phyloP scores from a whole-genome alignment of 2,329 filamentous ascomycete genomes.

The Graphium sp. region DNA sequence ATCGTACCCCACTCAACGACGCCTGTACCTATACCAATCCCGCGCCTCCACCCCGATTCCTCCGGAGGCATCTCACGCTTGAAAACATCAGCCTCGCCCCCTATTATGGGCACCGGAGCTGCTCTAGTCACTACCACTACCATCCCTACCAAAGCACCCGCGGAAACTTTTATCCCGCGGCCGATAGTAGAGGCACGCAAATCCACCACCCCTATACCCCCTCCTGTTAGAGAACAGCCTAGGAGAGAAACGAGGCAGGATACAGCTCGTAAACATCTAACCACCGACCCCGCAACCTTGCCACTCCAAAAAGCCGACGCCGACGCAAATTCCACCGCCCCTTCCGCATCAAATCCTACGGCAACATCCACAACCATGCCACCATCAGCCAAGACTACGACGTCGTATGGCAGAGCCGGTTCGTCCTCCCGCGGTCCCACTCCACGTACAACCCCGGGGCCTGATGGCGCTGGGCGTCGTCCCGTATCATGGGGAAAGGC shows the following conservation, averaged over 20 bases:
- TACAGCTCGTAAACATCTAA: slow-evolving; percentile 15
- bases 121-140: slow-evolving; percentile 16
- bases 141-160: slow-evolving; percentile 16
- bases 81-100: background rate
- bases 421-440: slow-evolving; percentile 17
- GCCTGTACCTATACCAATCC: slow-evolving; percentile 12
- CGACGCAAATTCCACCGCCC: slow-evolving; percentile 9
- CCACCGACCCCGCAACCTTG: slow-evolving; percentile 17
- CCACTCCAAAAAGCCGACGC: slow-evolving; percentile 7
- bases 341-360: slow-evolving; percentile 8
- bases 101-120: slow-evolving; percentile 3
- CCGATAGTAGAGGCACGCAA: slow-evolving; percentile 3
- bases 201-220: slow-evolving; percentile 17
- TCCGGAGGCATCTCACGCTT: no score
- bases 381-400: slow-evolving; percentile 2
- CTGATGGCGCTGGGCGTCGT: slow-evolving; percentile 18
- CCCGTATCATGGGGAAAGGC: slow-evolving; percentile 36
- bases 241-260: slow-evolving; percentile 29
- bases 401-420: slow-evolving; percentile 9
- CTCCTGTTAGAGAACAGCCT: slow-evolving; percentile 14
- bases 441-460: slow-evolving; percentile 17
- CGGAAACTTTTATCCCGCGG: slow-evolving; percentile 23
- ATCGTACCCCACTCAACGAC: slow-evolving; percentile 13
- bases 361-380: slow-evolving; percentile 10
- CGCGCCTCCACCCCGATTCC: slow-evolving; percentile 5